A percentile compares a stretch with the other conserved stretches of the same genome.
Conservation (phyloP, 225 moss, liverwort and hornwort genomes). For the Pseudisothecium myosuroides region DNA sequence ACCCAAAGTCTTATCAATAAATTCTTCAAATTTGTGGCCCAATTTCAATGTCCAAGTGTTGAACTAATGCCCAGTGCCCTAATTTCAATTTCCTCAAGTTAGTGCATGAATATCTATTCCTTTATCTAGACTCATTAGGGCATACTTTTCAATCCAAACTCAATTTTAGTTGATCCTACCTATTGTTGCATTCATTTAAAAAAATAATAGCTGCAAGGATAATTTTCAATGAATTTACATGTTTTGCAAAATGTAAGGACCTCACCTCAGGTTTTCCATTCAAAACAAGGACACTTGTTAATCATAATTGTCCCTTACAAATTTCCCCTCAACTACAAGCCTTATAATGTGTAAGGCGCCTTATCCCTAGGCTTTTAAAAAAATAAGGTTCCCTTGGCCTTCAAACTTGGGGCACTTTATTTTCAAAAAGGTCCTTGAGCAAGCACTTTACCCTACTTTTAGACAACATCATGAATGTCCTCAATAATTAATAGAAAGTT, state of each 20-base stretch:
- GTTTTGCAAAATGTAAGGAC: background rate
- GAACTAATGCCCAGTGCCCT: background rate
- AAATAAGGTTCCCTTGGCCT: background rate
- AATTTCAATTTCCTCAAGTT: background rate
- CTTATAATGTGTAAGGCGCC: fast-evolving
- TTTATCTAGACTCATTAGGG: background rate
- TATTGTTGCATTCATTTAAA: no score
- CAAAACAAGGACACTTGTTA: background rate
- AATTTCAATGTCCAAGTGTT: background rate
- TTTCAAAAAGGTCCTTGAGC: fast-evolving
- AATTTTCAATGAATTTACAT: background rate
- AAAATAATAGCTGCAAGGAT: background rate
- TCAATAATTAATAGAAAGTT: background rate
- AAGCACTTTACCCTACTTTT: fast-evolving
- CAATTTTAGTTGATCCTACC: background rate
- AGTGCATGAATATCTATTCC: fast-evolving
- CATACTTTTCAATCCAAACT: background rate
- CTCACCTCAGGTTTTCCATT: fast-evolving
- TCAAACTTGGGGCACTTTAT: fast-evolving
- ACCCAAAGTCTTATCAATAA: background rate
- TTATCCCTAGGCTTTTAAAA: no score
- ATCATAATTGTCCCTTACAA: background rate
- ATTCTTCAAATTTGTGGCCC: fast-evolving
- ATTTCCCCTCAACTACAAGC: background rate
- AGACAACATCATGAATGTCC: background rate